phyloP scores from a whole-genome alignment of 78 protist species.

The Chrysochromulina parva region DNA sequence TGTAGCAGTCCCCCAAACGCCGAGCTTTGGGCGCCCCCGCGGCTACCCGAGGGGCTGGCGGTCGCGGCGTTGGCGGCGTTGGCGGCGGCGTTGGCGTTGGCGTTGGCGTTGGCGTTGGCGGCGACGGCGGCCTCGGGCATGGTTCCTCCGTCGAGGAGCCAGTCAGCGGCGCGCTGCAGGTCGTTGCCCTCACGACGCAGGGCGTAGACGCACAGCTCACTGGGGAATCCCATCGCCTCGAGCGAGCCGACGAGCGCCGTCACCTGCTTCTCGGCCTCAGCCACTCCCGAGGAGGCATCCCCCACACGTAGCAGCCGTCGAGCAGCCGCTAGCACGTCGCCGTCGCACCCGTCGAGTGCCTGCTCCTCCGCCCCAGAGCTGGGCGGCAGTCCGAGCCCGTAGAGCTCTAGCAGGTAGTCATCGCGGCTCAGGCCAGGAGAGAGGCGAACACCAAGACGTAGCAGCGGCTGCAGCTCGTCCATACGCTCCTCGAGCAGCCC shows the following conservation, averaged over 20 bases:
- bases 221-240: background rate
- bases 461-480: no score
- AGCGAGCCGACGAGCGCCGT: background rate
- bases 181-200: background rate
- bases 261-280: background rate
- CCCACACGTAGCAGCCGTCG: background rate
- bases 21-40: no score
- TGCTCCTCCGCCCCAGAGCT: no score
- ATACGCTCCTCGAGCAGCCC: no score
- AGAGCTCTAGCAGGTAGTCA: no score
- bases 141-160: background rate
- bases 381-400: no score
- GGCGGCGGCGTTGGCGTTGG: background rate
- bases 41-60: no score
- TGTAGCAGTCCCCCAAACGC: no score
- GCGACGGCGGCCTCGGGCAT: background rate
- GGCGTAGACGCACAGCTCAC: background rate
- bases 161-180: background rate
- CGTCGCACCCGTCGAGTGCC: background rate
- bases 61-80: no score
- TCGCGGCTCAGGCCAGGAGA: no score
- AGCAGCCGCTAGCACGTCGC: background rate
- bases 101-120: background rate
- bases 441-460: no score
- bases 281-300: background rate